Base-by-base conservation (phyloP, 78 protist species). In the Goniomonas avonlea region DNA sequence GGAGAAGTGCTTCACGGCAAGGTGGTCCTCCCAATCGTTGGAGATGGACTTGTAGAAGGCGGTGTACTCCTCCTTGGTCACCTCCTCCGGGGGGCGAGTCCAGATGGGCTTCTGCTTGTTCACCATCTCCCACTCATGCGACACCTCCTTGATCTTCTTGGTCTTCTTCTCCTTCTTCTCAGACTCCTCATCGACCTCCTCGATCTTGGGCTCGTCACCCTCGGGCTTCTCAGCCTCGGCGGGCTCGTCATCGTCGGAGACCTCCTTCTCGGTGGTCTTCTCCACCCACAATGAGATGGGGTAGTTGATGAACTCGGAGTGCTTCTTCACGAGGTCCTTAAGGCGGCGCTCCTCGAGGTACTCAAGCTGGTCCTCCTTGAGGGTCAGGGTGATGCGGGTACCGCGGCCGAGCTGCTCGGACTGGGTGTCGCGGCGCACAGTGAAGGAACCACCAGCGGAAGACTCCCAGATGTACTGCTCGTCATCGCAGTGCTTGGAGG, bases 401-500 rank as follows among this genome's bases (percentile, higher is more conserved):
- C 97, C 98, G 31, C 91, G 87, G 69, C 96, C 98, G 38, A 97
- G 91, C 21, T 90, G 85, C 69, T 88, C 85, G 56, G 97, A 98
- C 40, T 60, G 27, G 23, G 93, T 81, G 70, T 93, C 97, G 85
- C 88, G 80, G 56, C 53, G n/a, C 32, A 97, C 73, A 43, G 86
- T 75, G 89, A 80, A 97, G 66, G 66, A 34, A 35, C 63, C 69
- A 38, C 90, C 83, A 27, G 96, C 93, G 48, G 84, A 80, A 18
- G 95, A 89, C 79, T 85, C 83, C 99, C 99, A 97, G 70, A 95
- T 73, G 71, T 60, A 56, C 73, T 86, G 93, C 80, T 95, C 99
- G 83, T 98, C 99, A 78, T 95, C 98, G 81, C 95, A 94, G 96
- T 90, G 77, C 96, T 98, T 98, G 56, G 98, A 86, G 77, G 74